phyloP scores from a whole-genome alignment of 2,329 filamentous ascomycete species.

The Orbilia oligospora region DNA sequence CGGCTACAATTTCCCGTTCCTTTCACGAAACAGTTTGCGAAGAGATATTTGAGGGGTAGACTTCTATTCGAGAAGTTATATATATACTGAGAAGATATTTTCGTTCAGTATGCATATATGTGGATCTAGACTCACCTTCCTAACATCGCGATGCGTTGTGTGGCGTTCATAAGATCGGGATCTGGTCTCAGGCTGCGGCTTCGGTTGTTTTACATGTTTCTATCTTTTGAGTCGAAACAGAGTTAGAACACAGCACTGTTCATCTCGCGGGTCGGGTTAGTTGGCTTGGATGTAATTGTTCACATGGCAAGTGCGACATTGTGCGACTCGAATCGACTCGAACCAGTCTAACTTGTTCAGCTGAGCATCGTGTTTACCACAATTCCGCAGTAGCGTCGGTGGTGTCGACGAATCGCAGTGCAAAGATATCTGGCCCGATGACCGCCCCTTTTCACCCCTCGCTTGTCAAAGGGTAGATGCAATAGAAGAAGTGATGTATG shows the following conservation, averaged over 20 bases:
- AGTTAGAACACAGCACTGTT: conserved; percentile 17
- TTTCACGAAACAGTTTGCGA: not conserved
- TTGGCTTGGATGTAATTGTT: not conserved
- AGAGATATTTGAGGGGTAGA: not conserved
- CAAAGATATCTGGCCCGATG: conserved; percentile 43
- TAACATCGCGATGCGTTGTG: conserved; percentile 15
- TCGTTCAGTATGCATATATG: not conserved
- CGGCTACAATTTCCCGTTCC: not conserved
- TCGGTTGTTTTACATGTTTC: conserved; percentile 40
- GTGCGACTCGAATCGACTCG: conserved; percentile 29
- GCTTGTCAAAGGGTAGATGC: conserved; percentile 28
- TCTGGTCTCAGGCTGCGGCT: conserved; percentile 32
- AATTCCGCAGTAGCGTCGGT: conserved; percentile 25
- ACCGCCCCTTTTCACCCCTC: conserved; percentile 49
- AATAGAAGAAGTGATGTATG: conserved; percentile 10
- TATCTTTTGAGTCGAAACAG: conserved; percentile 28
- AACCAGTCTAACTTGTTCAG: conserved; percentile 23
- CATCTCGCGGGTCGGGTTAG: conserved; percentile 9
- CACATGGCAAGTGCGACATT: conserved; percentile 26
- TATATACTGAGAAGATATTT: not conserved
- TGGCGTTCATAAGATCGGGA: conserved; percentile 22
- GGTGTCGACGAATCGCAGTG: conserved; percentile 28
- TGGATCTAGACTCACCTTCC: conserved; percentile 4
- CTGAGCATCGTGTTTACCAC: conserved; percentile 40
- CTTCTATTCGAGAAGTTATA: not conserved